A percentile compares a stretch with the other conserved stretches of the same genome.
Conservation (phyloP, 2,329 filamentous ascomycete species). For the Hypoxylon sp. region DNA sequence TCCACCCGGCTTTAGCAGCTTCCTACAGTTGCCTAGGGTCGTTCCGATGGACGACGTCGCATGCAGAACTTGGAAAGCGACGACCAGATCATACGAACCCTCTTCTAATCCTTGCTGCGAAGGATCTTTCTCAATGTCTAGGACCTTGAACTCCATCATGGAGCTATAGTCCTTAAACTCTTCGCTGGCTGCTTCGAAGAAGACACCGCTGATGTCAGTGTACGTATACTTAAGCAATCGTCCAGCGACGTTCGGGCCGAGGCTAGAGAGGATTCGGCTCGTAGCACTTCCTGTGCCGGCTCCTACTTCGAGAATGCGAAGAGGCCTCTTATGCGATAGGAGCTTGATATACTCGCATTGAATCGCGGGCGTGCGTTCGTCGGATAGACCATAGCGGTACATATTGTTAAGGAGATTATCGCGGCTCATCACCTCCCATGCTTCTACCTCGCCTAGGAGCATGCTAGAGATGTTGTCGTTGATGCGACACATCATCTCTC, state of each 20-base stretch:
- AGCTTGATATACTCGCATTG: constrained; percentile 51
- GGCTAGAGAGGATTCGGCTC: constrained; percentile 54
- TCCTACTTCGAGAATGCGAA: constrained; percentile 59
- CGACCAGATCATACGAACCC: constrained; percentile 52
- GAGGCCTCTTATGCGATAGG: constrained; percentile 51
- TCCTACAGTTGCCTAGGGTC: constrained; percentile 49
- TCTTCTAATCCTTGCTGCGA: constrained; percentile 51
- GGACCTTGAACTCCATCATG: constrained; percentile 52
- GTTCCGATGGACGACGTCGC: constrained; percentile 51
- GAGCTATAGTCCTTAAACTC: constrained; percentile 51
- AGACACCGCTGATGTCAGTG: constrained; percentile 61
- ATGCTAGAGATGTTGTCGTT: constrained; percentile 51
- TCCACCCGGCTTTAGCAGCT: constrained; percentile 53
- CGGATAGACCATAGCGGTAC: constrained; percentile 52
- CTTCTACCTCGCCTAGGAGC: constrained; percentile 49
- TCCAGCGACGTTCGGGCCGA: constrained; percentile 51
- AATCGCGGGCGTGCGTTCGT: constrained; percentile 50
- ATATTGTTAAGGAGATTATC: constrained; percentile 52
- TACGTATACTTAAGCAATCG: constrained; percentile 60
- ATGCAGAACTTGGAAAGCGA: constrained; percentile 55
- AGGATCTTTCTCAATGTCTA: constrained; percentile 51
- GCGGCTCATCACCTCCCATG: constrained; percentile 53
- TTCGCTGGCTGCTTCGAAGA: constrained; percentile 55
- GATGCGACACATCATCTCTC: constrained; percentile 53
- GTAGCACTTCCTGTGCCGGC: constrained; percentile 62